A percentile compares a stretch with the other conserved stretches of the same genome.
Evolutionary conservation across 2,329 filamentous ascomycete species (phyloP).

Genomic region (Cryphonectria japonica): DNA sequence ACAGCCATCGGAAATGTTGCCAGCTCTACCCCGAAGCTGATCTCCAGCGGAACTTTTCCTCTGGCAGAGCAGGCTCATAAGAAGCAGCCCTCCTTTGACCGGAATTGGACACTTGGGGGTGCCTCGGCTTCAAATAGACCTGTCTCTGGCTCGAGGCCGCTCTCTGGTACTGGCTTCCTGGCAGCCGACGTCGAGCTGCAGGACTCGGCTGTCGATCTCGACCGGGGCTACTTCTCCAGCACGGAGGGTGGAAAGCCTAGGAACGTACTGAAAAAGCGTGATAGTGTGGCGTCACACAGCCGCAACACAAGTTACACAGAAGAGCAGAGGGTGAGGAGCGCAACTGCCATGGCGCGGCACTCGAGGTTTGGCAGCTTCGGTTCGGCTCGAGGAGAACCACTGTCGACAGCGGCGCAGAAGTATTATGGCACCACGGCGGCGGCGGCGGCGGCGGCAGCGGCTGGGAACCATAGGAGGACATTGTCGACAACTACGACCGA

Average conservation of each 20-base stretch:
- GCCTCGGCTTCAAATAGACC: conserved; percentile 43
- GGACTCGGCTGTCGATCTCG: conserved; percentile 65
- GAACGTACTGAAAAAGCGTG: conserved; percentile 81
- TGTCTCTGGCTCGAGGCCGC: conserved; percentile 43
- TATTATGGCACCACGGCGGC: conserved; percentile 61
- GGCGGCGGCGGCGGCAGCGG: conserved; percentile 44
- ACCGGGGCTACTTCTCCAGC: conserved; percentile 92
- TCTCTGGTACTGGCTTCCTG: conserved; percentile 55
- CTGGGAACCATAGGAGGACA: conserved; percentile 58
- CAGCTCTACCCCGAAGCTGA: conserved; percentile 47
- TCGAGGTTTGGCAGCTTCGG: conserved; percentile 80
- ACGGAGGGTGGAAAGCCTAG: conserved; percentile 79
- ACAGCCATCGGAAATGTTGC: conserved; percentile 37
- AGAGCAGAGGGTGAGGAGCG: conserved; percentile 70
- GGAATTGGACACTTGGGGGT: conserved; percentile 68
- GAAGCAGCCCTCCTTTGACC: conserved; percentile 71
- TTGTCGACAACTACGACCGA: conserved; percentile 64
- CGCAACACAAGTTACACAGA: conserved; percentile 78
- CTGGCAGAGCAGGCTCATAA: conserved; percentile 53
- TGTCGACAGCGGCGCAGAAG: conserved; percentile 69
- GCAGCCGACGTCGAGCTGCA: conserved; percentile 51
- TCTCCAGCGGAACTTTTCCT: conserved; percentile 48
- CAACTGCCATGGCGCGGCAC: conserved; percentile 69
- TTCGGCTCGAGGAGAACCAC: conserved; percentile 65
- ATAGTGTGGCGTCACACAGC: conserved; percentile 61